Evolutionary conservation across 495 filamentous ascomycete genomes (phyloP).

Genomic region (Podospora tetraspora): DNA sequence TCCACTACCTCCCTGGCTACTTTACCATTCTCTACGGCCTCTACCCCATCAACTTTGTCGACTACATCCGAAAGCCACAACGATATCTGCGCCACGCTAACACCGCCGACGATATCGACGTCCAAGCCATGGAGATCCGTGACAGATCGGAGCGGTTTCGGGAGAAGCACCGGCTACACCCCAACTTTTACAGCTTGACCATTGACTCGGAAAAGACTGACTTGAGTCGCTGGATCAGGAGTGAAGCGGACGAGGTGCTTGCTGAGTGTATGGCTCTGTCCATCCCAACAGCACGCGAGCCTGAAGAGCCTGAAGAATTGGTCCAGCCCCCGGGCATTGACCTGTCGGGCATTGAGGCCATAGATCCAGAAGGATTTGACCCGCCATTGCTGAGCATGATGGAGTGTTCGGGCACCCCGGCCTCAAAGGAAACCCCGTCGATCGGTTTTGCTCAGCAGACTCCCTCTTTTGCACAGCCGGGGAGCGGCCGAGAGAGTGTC

Average conservation of each 20-base stretch:
- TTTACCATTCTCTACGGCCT: slow-evolving; percentile 74
- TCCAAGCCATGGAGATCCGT: slow-evolving; percentile 65
- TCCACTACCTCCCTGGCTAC: slow-evolving; percentile 68
- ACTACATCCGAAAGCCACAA: slow-evolving; percentile 69
- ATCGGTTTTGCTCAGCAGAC: slow-evolving; percentile 43
- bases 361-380: slow-evolving; percentile 21
- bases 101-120: slow-evolving; percentile 62
- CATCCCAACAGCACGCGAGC: slow-evolving; percentile 19
- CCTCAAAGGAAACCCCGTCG: slow-evolving; percentile 11
- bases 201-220: slow-evolving; percentile 67
- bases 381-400: slow-evolving; percentile 36
- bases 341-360: slow-evolving; percentile 12
- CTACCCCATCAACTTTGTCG: slow-evolving; percentile 74
- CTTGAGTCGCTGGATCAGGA: slow-evolving; percentile 64
- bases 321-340: slow-evolving; percentile 7
- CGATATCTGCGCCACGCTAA: slow-evolving; percentile 60
- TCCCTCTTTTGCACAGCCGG: slow-evolving; percentile 36
- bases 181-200: slow-evolving; percentile 66
- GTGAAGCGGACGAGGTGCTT: slow-evolving; percentile 65
- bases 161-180: slow-evolving; percentile 62
- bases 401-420: slow-evolving; percentile 17
- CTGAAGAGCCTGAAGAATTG: slow-evolving; percentile 1
- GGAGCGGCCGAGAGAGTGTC: slow-evolving; percentile 25
- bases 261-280: slow-evolving; percentile 59
- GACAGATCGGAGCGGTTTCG: slow-evolving; percentile 62